These are phyloP conservation scores for Cryptococcus deneoformans DNA, from an alignment of 1,284 basidiomycete genomes.

Conservation along the genomic window DNA sequence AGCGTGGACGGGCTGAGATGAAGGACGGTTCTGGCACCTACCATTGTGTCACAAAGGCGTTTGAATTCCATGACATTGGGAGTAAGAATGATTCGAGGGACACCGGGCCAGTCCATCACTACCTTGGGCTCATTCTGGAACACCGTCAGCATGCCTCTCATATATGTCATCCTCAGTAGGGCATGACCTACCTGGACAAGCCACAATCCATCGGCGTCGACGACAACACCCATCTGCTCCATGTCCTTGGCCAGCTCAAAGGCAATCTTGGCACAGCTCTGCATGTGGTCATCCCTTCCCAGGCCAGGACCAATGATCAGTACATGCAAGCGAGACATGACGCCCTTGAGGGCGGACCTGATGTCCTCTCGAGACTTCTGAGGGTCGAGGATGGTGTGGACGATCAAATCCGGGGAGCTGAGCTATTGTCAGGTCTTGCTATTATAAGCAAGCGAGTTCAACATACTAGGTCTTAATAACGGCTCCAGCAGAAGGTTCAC, in stretches of 20 bases:
- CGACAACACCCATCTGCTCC: conserved; percentile 75
- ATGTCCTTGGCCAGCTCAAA: conserved; percentile 54
- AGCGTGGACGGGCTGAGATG: not conserved
- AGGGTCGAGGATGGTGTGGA: conserved; percentile 76
- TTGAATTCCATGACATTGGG: conserved; percentile 95
- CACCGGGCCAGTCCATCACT: conserved; percentile 60
- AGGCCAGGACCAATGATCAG: conserved; percentile 92
- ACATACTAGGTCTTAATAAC: conserved; percentile 86
- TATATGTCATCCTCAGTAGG: not conserved
- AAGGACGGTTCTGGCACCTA: conserved; percentile 42
- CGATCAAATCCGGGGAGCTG: conserved; percentile 75
- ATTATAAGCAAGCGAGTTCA: not conserved
- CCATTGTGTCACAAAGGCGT: conserved; percentile 71
- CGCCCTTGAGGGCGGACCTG: conserved; percentile 56
- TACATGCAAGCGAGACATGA: conserved; percentile 83
- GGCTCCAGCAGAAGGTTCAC: conserved; percentile 80
- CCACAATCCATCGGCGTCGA: conserved; percentile 78
- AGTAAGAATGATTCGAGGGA: conserved; percentile 59
- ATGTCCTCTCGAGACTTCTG: conserved; percentile 28
- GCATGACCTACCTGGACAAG: conserved; percentile 35
- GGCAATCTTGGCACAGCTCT: conserved; percentile 57
- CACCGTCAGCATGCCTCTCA: not conserved
- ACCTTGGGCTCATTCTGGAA: conserved; percentile 63
- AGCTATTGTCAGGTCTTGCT: not conserved
- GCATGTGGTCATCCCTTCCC: conserved; percentile 87